Base-by-base conservation (phyloP, 805 yeast genomes). In the Saturnispora diversa region DNA sequence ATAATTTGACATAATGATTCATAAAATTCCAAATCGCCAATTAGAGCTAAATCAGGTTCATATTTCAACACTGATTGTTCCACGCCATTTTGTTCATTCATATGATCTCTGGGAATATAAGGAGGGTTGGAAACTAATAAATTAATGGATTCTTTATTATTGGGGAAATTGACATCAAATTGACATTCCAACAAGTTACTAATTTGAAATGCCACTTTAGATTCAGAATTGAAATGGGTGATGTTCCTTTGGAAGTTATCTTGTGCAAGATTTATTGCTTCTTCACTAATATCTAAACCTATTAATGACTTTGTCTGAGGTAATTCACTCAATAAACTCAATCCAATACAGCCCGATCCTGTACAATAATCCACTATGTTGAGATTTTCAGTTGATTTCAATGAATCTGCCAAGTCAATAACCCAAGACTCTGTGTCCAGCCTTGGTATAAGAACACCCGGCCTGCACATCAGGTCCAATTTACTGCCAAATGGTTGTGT, bases 381-480 rank as follows among this genome's bases (percentile, higher is more conserved):
- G 37, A 3, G 42, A 3, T 30, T 15, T n/a, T 42, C 8, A 19
- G 13, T 28, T 17, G 21, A 21, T 5, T 36, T 39, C 13, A 50
- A 35, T 1, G 52, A 37, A 6, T 44, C 22, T 7, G 64, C 58
- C 16, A 82, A 54, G 40, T 67, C 68, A 22, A 63, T 26, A 8
- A 72, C 65, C 97, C 97, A 90, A 53, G 86, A 95, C 56, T 90
- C 97, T 0, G 98, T 90, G 55, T 90, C 98, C 82, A 90, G 79
- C 37, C 98, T 62, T 0, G 98, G 97, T 21, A 90, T 88, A 44
- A 90, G 62, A 2, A 86, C 97, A 0, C 77, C 77, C 1, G 63
- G 64, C 22, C 59, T 51, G 51, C 95, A 84, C 20, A 51, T 42
- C 4, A 90, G 69, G 10, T 72, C 74, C 36, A 90, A 54, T 2